Base-by-base conservation (phyloP, 345 rosid species). In the Capsella bursapastoris region DNA sequence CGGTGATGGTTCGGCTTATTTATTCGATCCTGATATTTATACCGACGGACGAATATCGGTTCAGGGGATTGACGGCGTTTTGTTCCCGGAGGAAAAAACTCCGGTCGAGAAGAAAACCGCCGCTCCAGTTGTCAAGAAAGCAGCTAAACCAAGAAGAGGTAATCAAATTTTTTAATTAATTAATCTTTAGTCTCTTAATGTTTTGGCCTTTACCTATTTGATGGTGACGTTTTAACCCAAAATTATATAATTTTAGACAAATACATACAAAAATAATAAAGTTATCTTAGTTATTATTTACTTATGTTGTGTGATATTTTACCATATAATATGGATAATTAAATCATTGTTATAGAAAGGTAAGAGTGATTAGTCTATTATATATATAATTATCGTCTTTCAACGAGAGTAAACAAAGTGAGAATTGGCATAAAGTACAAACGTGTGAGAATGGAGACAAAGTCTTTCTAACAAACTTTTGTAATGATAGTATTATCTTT, bases 31-130 rank as follows among this genome's bases (percentile, higher is more conserved):
- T 28, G 96, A 90, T 74, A 90, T 90, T 53, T 88, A 87, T 57
- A 88, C 90, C 9, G 96, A 90, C 18, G 96, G 93, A 3, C 63
- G 96, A n/a, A 90, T 90, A 69, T 90, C 93, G 13, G 91, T 88
- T 13, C 93, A 88, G 51, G 96, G 96, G 16, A 82, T 90, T 47
- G 96, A 90, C 44, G 87, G 89, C 8, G 93, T 90, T 66, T 70
- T 90, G 73, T 82, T 88, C 59, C 90, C 89, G 43, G 77, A 63
- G 57, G 89, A 87, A 53, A 84, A 80, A 71, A 77, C 82, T 18
- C 73, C 57, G 62, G 73, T 67, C 18, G 71, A 28, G 60, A 82
- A 72, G 67, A 75, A 78, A 47, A 41, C 72, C 41, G 50, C 12
- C 41, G 76, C 71, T 16, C 78, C 81, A 41, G 88, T 79, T 13